Evolutionary conservation across 768 basidiomycete genomes (phyloP), one percentile per base, ranked within the genome.

Genomic region (Boletus rubescentipes): DNA sequence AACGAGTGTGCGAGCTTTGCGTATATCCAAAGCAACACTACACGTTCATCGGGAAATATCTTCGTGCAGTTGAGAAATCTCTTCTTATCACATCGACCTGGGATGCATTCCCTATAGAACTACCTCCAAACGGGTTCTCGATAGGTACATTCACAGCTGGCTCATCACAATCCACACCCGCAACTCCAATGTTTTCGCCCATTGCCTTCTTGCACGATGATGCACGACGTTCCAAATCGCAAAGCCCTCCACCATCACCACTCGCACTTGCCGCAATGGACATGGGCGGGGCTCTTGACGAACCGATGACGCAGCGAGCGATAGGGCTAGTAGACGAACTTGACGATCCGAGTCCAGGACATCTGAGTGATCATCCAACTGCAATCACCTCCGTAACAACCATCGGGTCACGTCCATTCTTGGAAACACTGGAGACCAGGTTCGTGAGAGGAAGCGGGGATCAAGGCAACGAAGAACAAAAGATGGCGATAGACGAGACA

Each of bases 171-270:
- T 82, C 84, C 29, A 77, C 77, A 38, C 89, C 91, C 1, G 76
- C 82, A 42, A 93, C 91, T 11, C 91, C 91, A 4, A 75, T 93
- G 48, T 93, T 93, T 72, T 90, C 89, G 3, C 91, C 91, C 5
- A 93, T 93, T 54, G 83, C 91, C 7, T 93, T 93, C 78, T 73
- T 92, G 23, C 91, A 93, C 63, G 83, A 86, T 46, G 90, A 92
- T 67, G 86, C 89, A 18, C 81, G 91, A 51, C 81, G 88, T 49
- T 89, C 89, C 36, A 84, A 84, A 64, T 91, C 88, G 20, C 85
- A 79, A 54, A 91, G 87, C 61, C 90, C 89, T 15, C 87, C 88
- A 23, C 86, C 88, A 26, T 89, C 88, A 26, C 89, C 90, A 9
- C 70, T 91, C 38, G 70, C 77, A 18, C 76, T 91, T 32, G 68